phyloP scores from a whole-genome alignment of 139 green algal species.

The Pedinophyceae sp. region DNA sequence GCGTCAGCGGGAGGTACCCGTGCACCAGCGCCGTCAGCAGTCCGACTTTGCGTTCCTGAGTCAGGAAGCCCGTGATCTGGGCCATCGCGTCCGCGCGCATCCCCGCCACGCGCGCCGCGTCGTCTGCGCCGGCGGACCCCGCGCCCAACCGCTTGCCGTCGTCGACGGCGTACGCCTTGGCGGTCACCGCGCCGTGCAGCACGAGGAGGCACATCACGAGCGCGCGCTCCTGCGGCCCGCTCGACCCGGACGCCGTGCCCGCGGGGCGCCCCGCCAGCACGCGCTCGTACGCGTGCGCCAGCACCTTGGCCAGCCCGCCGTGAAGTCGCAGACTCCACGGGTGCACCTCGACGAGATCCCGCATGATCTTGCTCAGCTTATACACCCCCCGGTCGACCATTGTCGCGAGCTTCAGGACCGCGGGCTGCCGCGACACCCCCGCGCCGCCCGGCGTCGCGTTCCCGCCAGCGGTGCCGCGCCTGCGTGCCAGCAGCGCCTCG shows the following conservation, averaged over 20 bases:
- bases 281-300: too few relatives aligned
- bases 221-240: neutral
- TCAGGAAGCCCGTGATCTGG: neutral
- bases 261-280: too few relatives aligned
- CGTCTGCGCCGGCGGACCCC: neutral
- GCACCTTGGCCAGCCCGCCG: conserved; percentile 23
- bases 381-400: conserved; percentile 22
- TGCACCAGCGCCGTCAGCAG: conserved; percentile 22
- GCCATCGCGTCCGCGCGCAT: neutral
- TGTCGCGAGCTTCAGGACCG: conserved; percentile 5
- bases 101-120: neutral
- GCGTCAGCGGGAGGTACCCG: conserved; percentile 31
- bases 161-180: neutral
- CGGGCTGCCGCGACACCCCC: conserved; percentile 1
- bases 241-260: too few relatives aligned
- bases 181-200: neutral
- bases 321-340: conserved; percentile 57
- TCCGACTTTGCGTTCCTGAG: conserved; percentile 1
- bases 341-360: conserved; percentile 50
- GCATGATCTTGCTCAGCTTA: conserved; percentile 65
- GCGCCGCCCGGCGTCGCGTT: neutral
- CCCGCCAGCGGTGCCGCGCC: conserved; percentile 2
- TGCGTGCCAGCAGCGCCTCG: conserved; percentile 15
- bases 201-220: neutral
- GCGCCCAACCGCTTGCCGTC: neutral